phyloP scores from a whole-genome alignment of 257 asterid species.

The Scutellaria barbata region DNA sequence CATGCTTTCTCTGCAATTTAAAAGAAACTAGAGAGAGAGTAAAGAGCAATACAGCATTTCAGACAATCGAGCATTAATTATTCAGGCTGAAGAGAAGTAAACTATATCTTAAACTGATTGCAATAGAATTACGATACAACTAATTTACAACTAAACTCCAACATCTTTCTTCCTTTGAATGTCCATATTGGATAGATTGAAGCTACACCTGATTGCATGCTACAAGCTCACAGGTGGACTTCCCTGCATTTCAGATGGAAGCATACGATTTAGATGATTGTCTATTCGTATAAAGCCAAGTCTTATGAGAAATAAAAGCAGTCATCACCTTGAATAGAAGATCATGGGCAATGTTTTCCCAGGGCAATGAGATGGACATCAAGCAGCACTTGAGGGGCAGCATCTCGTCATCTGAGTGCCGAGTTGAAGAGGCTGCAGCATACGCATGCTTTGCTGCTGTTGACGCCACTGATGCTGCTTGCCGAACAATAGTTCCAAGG shows the following conservation, averaged over 20 bases:
- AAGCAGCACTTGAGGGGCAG: constrained; percentile 93
- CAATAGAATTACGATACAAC: constrained; percentile 19
- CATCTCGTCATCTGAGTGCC: constrained; percentile 80
- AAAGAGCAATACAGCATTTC: not conserved
- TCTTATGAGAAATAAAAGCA: not conserved
- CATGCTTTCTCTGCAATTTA: not conserved
- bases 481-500: constrained; percentile 70
- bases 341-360: constrained; percentile 95
- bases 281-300: not conserved
- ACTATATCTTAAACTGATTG: constrained; percentile 14
- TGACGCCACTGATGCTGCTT: constrained; percentile 92
- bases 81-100: not conserved
- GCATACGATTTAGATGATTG: not conserved
- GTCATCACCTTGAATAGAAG: constrained; percentile 85
- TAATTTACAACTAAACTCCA: constrained; percentile 36
- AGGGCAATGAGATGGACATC: constrained; percentile 92
- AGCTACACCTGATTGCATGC: constrained; percentile 22
- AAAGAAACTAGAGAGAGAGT: not conserved
- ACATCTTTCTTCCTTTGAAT: constrained; percentile 19
- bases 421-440: constrained; percentile 89
- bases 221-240: constrained; percentile 80
- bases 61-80: too few species aligned
- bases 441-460: constrained; percentile 96
- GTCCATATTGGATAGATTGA: constrained; percentile 4
- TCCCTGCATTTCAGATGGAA: constrained; percentile 55